Percentiles rank a stretch among this genome's conserved stretches.
phyloP scores from a whole-genome alignment of 371 early-diverging fungal genomes.

The Rhizopus sp. region DNA sequence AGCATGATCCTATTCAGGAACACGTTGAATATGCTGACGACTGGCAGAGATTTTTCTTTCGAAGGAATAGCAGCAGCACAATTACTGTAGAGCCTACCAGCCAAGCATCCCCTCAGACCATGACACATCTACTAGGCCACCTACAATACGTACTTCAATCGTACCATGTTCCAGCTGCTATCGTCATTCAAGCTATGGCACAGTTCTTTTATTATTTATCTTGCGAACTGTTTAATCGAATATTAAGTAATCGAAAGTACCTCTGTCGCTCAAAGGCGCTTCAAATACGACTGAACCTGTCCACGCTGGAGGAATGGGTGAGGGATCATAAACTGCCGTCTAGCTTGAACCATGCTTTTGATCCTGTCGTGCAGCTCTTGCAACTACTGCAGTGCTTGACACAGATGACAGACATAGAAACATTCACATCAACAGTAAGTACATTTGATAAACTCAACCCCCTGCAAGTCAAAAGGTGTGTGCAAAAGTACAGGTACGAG shows the following conservation, averaged over 20 bases:
- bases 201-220: conserved; percentile 75
- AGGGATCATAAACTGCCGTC: conserved; percentile 50
- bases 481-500: conserved; percentile 85
- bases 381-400: conserved; percentile 83
- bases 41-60: conserved; percentile 50
- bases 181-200: conserved; percentile 50
- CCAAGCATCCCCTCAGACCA: conserved; percentile 47
- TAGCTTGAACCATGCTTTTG: conserved; percentile 38
- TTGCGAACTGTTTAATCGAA: conserved; percentile 76
- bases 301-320: conserved; percentile 82
- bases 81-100: background rate
- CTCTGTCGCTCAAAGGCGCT: conserved; percentile 82
- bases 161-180: conserved; percentile 61
- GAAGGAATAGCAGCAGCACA: conserved; percentile 24
- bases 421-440: conserved; percentile 69
- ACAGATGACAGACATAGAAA: conserved; percentile 60
- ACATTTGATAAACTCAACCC: conserved; percentile 63
- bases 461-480: conserved; percentile 68
- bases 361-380: conserved; percentile 72
- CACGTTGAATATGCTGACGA: conserved; percentile 64
- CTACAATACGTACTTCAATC: conserved; percentile 51
- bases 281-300: conserved; percentile 83
- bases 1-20: conserved; percentile 68
- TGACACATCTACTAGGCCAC: conserved; percentile 58
- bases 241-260: conserved; percentile 70